Percentiles rank a stretch among this genome's conserved stretches.
These are phyloP conservation scores for Prunus fruticosa DNA, from an alignment of 306 rosid species.

Conservation along the genomic window DNA sequence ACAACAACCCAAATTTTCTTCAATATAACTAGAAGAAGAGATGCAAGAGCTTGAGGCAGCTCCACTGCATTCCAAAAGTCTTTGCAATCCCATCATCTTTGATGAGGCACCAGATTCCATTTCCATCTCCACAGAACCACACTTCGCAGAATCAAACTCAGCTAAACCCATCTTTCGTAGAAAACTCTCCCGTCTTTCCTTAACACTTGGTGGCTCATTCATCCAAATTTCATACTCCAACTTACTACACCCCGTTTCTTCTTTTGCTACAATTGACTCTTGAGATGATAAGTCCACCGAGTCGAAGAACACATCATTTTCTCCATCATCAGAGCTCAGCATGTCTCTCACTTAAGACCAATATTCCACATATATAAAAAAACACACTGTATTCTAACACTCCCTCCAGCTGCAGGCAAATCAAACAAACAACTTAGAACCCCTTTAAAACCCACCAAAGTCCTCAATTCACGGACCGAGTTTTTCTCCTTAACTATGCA, in stretches of 20 bases:
- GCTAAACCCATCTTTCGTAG: constrained; percentile 54
- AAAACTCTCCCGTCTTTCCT: constrained; percentile 60
- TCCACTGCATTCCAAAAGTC: constrained; percentile 44
- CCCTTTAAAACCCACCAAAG: constrained; percentile 32
- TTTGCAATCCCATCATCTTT: constrained; percentile 32
- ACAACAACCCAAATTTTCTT: constrained; percentile 21
- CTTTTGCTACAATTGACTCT: constrained; percentile 30
- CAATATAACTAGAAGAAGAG: constrained; percentile 7
- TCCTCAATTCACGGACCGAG: constrained; percentile 47
- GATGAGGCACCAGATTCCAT: too few species aligned
- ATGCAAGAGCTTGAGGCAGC: constrained; percentile 32
- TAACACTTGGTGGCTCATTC: constrained; percentile 72
- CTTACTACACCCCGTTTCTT: constrained; percentile 20
- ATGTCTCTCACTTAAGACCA: constrained; percentile 50
- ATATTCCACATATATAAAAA: constrained; percentile 47
- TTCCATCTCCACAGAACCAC: too few species aligned
- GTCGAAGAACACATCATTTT: constrained; percentile 70
- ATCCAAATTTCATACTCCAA: constrained; percentile 60
- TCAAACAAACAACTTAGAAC: constrained; percentile 5
- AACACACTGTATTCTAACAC: constrained; percentile 17
- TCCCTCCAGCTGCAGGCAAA: constrained; percentile 11
- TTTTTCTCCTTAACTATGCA: constrained; percentile 36
- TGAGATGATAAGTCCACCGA: constrained; percentile 58
- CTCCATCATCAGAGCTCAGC: constrained; percentile 63
- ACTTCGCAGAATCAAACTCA: constrained; percentile 31